Conservation (phyloP, 441 rosid genomes). For the Breynia disticha region DNA sequence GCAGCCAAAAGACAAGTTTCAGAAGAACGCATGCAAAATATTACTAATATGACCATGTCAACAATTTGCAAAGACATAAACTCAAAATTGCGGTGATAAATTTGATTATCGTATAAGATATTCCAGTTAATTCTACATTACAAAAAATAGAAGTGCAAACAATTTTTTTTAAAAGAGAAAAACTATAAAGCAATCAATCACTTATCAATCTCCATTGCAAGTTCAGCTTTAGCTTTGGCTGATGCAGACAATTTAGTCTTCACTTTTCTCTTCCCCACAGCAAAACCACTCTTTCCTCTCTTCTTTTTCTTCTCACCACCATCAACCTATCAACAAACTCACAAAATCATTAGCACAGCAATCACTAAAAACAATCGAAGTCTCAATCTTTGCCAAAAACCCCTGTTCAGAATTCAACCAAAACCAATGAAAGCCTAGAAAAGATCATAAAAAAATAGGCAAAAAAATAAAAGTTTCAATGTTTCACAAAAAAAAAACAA, state of each 20-base stretch:
- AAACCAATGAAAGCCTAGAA: background rate
- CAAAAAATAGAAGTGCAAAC: background rate
- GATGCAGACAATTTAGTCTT: constrained; percentile 70
- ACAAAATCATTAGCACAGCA: background rate
- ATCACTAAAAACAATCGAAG: constrained; percentile 1
- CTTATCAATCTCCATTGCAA: constrained; percentile 84
- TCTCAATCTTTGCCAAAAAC: background rate
- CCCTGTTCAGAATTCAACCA: background rate
- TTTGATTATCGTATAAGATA: no score
- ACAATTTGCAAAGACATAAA: no score
- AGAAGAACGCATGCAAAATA: no score
- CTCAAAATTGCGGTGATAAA: no score
- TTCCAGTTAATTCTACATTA: background rate
- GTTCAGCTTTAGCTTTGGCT: constrained; percentile 77
- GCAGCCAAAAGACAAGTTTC: no score
- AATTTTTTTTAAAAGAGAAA: constrained; percentile 11
- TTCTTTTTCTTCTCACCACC: constrained; percentile 54
- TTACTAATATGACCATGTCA: no score
- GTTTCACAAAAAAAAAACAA: no score
- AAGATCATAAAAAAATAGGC: no score
- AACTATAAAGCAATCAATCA: constrained; percentile 18
- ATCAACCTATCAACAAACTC: constrained; percentile 40
- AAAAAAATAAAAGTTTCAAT: no score
- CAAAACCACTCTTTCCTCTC: constrained; percentile 56
- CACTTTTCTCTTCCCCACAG: constrained; percentile 71